A percentile compares a stretch with the other conserved stretches of the same genome.
Conservation (phyloP, 352 stramenopile genomes). For the Saprolegnia parasitica region DNA sequence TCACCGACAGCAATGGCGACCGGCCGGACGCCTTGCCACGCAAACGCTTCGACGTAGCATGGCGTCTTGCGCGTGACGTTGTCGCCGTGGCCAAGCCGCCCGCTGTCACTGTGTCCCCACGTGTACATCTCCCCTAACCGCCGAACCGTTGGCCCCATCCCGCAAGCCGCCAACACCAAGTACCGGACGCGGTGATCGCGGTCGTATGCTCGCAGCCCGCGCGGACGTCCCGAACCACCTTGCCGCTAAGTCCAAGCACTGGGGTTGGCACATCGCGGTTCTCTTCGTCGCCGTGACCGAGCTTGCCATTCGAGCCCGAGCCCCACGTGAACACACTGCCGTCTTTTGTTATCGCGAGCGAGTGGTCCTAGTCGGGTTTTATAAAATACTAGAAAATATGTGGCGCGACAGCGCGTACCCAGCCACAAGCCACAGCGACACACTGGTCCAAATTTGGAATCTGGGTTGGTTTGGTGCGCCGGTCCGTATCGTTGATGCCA, state of each 20-base stretch:
- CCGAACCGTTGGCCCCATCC: no score
- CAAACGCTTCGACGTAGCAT: slow-evolving; percentile 54
- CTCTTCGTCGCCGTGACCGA: slow-evolving; percentile 78
- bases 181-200: slow-evolving; percentile 33
- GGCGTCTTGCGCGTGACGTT: slow-evolving; percentile 55
- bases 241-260: slow-evolving; percentile 44
- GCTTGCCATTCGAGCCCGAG: slow-evolving; percentile 73
- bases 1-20: slow-evolving; percentile 78
- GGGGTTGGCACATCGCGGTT: slow-evolving; percentile 58
- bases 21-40: slow-evolving; percentile 42
- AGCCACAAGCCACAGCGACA: slow-evolving; percentile 60
- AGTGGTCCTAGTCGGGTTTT: slow-evolving; percentile 64
- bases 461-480: slow-evolving; percentile 50
- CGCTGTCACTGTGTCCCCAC: slow-evolving; percentile 79
- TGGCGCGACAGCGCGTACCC: slow-evolving; percentile 31
- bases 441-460: slow-evolving; percentile 54
- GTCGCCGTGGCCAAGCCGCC: slow-evolving; percentile 67
- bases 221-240: slow-evolving; percentile 60
- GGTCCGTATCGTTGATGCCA: slow-evolving; percentile 52
- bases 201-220: slow-evolving; percentile 76
- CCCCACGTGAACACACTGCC: slow-evolving; percentile 74
- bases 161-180: no score
- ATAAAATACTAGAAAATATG: not conserved
- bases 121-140: slow-evolving; percentile 59
- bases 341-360: slow-evolving; percentile 52